Conservation (phyloP, 2,329 filamentous ascomycete species). For the Penicillium digitatum region DNA sequence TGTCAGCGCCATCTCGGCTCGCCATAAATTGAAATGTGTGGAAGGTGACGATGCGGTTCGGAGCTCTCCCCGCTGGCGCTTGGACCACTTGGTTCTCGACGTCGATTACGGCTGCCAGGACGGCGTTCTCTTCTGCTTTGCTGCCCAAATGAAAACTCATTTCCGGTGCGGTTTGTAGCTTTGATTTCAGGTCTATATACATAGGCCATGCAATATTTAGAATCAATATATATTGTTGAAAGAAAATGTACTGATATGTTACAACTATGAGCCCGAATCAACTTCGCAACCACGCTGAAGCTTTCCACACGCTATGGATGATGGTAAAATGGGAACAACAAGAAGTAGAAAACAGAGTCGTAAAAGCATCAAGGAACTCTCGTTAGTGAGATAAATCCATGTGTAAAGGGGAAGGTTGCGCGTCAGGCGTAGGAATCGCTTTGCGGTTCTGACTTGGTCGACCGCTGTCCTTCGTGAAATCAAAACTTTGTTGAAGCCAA, state of each 20-base stretch:
- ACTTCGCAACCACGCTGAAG: background rate
- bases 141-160: background rate
- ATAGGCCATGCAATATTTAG: no score
- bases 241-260: background rate
- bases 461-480: constrained; percentile 37
- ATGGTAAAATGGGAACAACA: background rate
- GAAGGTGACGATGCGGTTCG: constrained; percentile 19
- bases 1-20: constrained; percentile 43
- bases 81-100: constrained; percentile 13
- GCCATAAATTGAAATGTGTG: constrained; percentile 28
- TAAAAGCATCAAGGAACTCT: background rate
- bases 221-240: background rate
- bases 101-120: background rate
- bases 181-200: background rate
- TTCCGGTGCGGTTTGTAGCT: background rate
- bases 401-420: constrained; percentile 8
- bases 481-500: constrained; percentile 45
- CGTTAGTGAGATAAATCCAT: constrained; percentile 15
- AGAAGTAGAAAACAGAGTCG: background rate
- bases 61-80: constrained; percentile 23
- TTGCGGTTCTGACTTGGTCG: constrained; percentile 11
- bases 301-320: background rate
- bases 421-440: constrained; percentile 1
- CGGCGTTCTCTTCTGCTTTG: background rate
- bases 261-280: background rate